Evolutionary conservation across 176 grass and related monocot genomes (phyloP).

Genomic region (Tillandsia fasciculata): DNA sequence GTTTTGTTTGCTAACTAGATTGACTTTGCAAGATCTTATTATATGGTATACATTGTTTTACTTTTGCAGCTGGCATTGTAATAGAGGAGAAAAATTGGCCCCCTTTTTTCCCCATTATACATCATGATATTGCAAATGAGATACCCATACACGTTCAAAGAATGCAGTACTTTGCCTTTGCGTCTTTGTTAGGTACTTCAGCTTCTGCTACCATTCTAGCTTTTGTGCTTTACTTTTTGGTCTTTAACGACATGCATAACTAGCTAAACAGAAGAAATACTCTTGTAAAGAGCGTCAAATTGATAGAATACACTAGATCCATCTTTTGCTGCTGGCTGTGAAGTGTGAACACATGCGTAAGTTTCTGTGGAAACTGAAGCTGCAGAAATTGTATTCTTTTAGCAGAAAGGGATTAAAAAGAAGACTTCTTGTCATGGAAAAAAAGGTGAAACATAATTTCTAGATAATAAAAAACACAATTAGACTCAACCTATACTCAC

Average conservation of each 20-base stretch:
- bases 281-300: not conserved
- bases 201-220: not conserved
- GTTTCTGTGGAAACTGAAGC: too few species aligned
- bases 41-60: not conserved
- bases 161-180: conserved; percentile 82
- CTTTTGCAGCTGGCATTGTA: conserved; percentile 42
- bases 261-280: not conserved
- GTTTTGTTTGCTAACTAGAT: conserved; percentile 3
- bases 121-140: conserved; percentile 86
- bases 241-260: conserved; percentile 20
- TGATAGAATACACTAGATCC: not conserved
- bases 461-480: too few species aligned
- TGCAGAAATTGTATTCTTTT: too few species aligned
- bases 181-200: conserved; percentile 64
- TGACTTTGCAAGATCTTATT: conserved; percentile 11
- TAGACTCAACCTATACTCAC: too few species aligned
- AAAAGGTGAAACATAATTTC: too few species aligned
- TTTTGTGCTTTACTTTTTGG: conserved; percentile 4
- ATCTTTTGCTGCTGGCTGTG: not conserved
- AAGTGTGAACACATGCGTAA: too few species aligned
- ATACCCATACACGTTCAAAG: conserved; percentile 76
- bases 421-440: too few species aligned
- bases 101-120: conserved; percentile 76
- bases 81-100: conserved; percentile 88
- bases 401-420: too few species aligned